Percentiles rank a stretch among this genome's conserved stretches.
phyloP scores from a whole-genome alignment of 371 early-diverging fungal species.

The Mucor irregularis region DNA sequence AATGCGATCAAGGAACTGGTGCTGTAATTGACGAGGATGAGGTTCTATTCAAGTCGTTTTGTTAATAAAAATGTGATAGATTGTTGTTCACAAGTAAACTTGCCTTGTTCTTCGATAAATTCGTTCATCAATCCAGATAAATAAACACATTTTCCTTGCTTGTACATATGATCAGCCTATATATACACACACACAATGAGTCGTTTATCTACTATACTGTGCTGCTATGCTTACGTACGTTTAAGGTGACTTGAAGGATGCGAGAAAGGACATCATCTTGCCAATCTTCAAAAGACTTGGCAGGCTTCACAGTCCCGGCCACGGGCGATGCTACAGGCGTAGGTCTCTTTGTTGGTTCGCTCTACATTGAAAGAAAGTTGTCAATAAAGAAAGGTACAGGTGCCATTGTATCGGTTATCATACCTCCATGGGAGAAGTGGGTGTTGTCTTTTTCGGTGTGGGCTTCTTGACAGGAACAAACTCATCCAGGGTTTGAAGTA shows the following conservation, averaged over 20 bases:
- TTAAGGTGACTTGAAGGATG: constrained; percentile 81
- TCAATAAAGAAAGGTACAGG: background rate
- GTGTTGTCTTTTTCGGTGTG: constrained; percentile 11
- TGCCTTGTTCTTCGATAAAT: constrained; percentile 44
- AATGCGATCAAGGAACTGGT: constrained; percentile 67
- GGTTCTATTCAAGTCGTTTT: constrained; percentile 14
- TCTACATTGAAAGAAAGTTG: background rate
- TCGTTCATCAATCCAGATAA: constrained; percentile 35
- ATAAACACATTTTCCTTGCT: constrained; percentile 43
- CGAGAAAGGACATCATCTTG: constrained; percentile 79
- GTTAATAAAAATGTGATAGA: background rate
- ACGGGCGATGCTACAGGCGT: background rate
- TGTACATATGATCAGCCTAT: constrained; percentile 29
- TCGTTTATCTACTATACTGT: background rate
- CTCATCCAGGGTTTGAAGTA: constrained; percentile 22
- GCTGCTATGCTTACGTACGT: constrained; percentile 50
- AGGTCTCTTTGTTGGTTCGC: constrained; percentile 13
- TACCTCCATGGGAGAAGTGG: background rate
- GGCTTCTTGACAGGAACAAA: constrained; percentile 15
- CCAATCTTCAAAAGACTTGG: constrained; percentile 82
- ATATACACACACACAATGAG: background rate
- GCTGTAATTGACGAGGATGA: constrained; percentile 52
- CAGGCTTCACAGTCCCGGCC: constrained; percentile 28
- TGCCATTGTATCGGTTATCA: background rate
- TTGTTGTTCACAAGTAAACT: background rate